Evolutionary conservation across 257 asterid species (phyloP), one percentile per base, ranked within the genome.

Genomic region (Solanum chaucha): DNA sequence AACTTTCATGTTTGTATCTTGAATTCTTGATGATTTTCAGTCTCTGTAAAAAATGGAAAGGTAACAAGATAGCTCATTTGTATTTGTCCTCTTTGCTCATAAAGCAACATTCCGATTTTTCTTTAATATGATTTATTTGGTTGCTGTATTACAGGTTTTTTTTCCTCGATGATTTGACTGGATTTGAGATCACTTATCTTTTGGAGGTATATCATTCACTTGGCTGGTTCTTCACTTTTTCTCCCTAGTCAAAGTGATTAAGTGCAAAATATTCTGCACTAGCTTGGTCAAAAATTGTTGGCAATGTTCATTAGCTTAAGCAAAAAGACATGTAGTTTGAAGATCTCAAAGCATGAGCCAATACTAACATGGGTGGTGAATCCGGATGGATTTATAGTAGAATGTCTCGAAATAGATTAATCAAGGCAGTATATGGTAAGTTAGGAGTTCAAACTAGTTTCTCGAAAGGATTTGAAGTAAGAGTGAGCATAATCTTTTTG

Each of bases 141-240:
- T 44, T 83, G 51, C 70, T 71, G 24, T 78, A 75, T 83, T 58
- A 19, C 85, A 96, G 99, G 96, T 96, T 96, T 74, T 96, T 96
- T 94, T 96, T 96, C 93, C 98, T 96, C 22, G 99, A 95, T 87
- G 99, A 96, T 91, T 73, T 96, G 91, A 96, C 99, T 74, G 99
- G 99, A 83, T 96, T 95, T 30, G 99, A 96, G 89, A 93, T 96
- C 90, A 93, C 99, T 17, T 95, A 94, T 88, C 98, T 94, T 86
- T 90, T 96, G 89, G 99, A 96, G 98, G 99, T 96, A 81, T 48
- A 17, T 48, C 68, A 81, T 48, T 28, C 68, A 10, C 28, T 46
- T 26, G 17, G 1, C 40, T 46, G 5, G 84, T 15, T 48, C 85
- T 80, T 46, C 68, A 15, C 10, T 28, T 81, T 48, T 28, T 48